Base-by-base conservation (phyloP, 805 yeast species). In the Kuraishia hungarica region DNA sequence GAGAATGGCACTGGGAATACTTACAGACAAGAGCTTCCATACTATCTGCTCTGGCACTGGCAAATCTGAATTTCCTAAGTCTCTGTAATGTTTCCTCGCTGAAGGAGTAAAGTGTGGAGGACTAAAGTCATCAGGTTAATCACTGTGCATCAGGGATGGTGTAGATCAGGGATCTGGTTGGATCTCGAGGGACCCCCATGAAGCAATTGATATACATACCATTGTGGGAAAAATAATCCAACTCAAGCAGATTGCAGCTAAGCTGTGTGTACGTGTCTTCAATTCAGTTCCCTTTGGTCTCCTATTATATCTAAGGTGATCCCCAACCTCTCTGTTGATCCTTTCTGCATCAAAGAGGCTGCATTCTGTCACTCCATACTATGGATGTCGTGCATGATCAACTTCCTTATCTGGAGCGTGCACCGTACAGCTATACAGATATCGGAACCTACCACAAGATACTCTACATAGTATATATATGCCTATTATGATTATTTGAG, bases 11-110 rank as follows among this genome's bases (percentile, higher is more conserved):
- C n/a, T n/a, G n/a, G 15, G n/a, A 48, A 48, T 55, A 73, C 82
- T 54, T 69, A 77, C 81, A 83, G 22, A 86, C 74, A 53, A 83
- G 69, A 1, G 89, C 89, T 68, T 86, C 84, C 64, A 86, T 73
- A 1, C 70, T 64, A 35, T 76, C 75, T 4, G 85, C 76, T 65
- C 96, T 76, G 15, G 89, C 84, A 58, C 90, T 86, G 17, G 83
- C 73, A 58, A 85, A 81, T 56, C 96, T 80, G 68, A 90, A 90
- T 70, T 86, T 89, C 59, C 81, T 82, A 48, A 89, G 78, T 17
- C 67, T 74, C 10, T 79, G 68, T 51, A 78, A 72, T 0, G 96
- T 86, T 50, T 80, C 87, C 5, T 82, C 75, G 11, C 86, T 72
- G 59, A 89, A 78, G 0, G 83, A 68, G 67, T 88, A 87, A 56